Evolutionary conservation across 805 yeast species (phyloP).

Genomic region (Saccharomycopsis fibuligera): DNA sequence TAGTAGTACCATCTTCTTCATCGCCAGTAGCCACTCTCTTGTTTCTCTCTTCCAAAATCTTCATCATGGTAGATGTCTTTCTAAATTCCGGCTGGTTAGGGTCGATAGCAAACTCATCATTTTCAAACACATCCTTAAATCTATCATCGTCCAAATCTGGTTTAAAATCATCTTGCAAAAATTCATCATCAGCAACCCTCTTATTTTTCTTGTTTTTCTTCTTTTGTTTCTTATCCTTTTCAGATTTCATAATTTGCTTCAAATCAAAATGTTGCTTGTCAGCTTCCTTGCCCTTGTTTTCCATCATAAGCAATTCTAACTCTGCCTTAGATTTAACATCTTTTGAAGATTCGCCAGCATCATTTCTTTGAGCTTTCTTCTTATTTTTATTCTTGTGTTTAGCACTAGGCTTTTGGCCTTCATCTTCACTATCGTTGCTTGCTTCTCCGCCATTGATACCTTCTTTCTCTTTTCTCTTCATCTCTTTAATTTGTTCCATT

Average conservation of each 20-base stretch:
- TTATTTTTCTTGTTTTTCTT: conserved; percentile 39
- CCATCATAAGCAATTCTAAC: conserved; percentile 66
- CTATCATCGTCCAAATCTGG: conserved; percentile 76
- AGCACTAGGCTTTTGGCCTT: conserved; percentile 29
- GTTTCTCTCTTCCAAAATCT: conserved; percentile 69
- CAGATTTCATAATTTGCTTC: conserved; percentile 72
- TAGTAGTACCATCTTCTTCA: background rate
- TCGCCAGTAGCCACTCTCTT: conserved; percentile 27
- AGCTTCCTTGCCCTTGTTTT: conserved; percentile 39
- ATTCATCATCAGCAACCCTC: conserved; percentile 47
- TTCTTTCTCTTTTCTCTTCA: conserved; percentile 45
- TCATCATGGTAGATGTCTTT: conserved; percentile 80
- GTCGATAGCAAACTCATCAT: conserved; percentile 89
- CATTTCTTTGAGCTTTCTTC: conserved; percentile 24
- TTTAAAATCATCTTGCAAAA: conserved; percentile 37
- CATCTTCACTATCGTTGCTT: background rate
- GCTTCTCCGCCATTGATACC: conserved; percentile 20
- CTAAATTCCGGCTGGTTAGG: conserved; percentile 88
- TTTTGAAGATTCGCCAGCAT: conserved; percentile 23
- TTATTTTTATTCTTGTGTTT: conserved; percentile 29
- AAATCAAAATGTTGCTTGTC: conserved; percentile 63
- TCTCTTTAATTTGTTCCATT: conserved; percentile 64
- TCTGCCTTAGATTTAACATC: conserved; percentile 53
- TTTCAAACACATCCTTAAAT: conserved; percentile 76
- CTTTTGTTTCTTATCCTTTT: conserved; percentile 54